These are phyloP conservation scores for Chrysophaeum taylorii DNA, from an alignment of 352 stramenopile species.

Conservation along the genomic window DNA sequence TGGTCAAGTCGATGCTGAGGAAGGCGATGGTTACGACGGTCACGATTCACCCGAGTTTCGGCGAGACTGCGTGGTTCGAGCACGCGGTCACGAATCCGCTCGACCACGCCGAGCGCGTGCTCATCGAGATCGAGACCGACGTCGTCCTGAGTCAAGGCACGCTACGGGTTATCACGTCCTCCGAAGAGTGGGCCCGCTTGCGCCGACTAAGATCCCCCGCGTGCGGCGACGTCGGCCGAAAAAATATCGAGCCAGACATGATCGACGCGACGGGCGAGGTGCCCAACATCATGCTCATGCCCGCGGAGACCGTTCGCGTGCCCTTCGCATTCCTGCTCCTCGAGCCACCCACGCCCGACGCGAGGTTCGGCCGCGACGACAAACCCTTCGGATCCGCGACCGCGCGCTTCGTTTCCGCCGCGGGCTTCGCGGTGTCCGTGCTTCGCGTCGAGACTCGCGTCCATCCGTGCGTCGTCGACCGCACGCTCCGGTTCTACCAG, in stretches of 20 bases:
- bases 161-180: constrained; percentile 61
- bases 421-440: constrained; percentile 72
- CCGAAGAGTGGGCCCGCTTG: constrained; percentile 58
- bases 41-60: constrained; percentile 57
- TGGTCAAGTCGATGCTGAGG: constrained; percentile 73
- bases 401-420: constrained; percentile 60
- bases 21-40: constrained; percentile 71
- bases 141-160: constrained; percentile 40
- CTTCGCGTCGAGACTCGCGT: constrained; percentile 66
- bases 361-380: constrained; percentile 14
- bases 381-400: constrained; percentile 27
- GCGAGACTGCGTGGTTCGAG: constrained; percentile 69
- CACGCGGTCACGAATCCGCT: constrained; percentile 76
- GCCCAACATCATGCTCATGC: constrained; percentile 68
- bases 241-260: constrained; percentile 73
- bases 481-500: constrained; percentile 50
- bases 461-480: constrained; percentile 64
- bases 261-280: constrained; percentile 55
- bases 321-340: constrained; percentile 74
- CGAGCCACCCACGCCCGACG: constrained; percentile 16
- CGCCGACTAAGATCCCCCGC: constrained; percentile 15
- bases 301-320: constrained; percentile 62
- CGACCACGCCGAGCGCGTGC: constrained; percentile 72
- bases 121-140: no score
- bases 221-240: constrained; percentile 21